Evolutionary conservation across 805 yeast genomes (phyloP), one percentile per base, ranked within the genome.

Genomic region (Candida mattraensis): DNA sequence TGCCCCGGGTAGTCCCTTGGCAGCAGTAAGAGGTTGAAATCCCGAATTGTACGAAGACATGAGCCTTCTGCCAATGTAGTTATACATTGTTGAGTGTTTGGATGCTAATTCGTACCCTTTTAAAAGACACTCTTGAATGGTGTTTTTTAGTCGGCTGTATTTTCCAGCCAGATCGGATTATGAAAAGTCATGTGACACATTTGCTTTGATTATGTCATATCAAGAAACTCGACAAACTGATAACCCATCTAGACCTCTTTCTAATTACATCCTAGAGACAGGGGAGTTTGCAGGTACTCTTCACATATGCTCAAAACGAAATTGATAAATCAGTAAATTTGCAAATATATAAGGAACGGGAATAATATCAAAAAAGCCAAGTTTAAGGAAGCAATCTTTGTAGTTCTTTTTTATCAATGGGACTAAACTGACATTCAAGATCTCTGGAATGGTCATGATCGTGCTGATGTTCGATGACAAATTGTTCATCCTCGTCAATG

Each of bases 1-100:
- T 2, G 96, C 94, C 20, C 78, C 87, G 3, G 82, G 74, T 38
- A 89, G 69, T 9, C 95, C 96, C 10, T 65, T 61, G 35, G 75
- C 72, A 9, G 88, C 69, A 1, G 77, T 78, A 25, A 83, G 61
- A 3, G 95, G 94, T 7, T 76, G 68, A 53, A 78, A 79, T 2
- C 80, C 77, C 3, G 61, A 20, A 23, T 50, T 41, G 28, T 56
- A 58, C 2, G 63, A 57, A 6, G 44, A 26, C 27, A 18, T 17
- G 7, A 24, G 31, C 9, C 24, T 12, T 13, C 30, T 28, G n/a
- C n/a, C n/a, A n/a, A n/a, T n/a, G n/a, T n/a, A n/a, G n/a, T n/a
- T n/a, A n/a, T n/a, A n/a, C n/a, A n/a, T n/a, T n/a, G n/a, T n/a
- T n/a, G n/a, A n/a, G n/a, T n/a, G n/a, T n/a, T n/a, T n/a, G n/a